Evolutionary conservation across 2,329 filamentous ascomycete species (phyloP).

Genomic region (Calonectria leucothoes): DNA sequence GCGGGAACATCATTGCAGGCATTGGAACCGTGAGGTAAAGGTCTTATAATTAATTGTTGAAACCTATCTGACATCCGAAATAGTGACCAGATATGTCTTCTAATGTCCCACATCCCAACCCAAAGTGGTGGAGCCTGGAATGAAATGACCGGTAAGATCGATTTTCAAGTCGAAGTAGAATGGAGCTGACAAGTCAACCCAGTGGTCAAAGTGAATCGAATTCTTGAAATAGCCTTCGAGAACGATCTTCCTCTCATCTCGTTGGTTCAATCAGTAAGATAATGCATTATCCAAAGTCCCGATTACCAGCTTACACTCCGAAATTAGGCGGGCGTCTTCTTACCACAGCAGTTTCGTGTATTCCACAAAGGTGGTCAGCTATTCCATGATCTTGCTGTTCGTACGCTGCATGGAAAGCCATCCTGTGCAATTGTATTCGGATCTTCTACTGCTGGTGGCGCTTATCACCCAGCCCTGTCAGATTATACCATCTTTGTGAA

Average conservation of each 20-base stretch:
- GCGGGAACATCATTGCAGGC: slow-evolving; percentile 51
- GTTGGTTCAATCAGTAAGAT: slow-evolving; percentile 51
- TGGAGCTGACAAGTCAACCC: slow-evolving; percentile 26
- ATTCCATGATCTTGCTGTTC: slow-evolving; percentile 53
- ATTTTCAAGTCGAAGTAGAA: neutral
- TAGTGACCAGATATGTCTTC: slow-evolving; percentile 49
- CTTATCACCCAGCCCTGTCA: slow-evolving; percentile 39
- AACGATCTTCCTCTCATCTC: slow-evolving; percentile 54
- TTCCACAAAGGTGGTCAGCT: slow-evolving; percentile 52
- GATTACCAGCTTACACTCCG: slow-evolving; percentile 30
- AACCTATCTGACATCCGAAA: slow-evolving; percentile 28
- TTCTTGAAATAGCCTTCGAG: slow-evolving; percentile 46
- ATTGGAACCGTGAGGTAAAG: slow-evolving; percentile 43
- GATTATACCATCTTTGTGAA: slow-evolving; percentile 52
- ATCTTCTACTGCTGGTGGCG: slow-evolving; percentile 48
- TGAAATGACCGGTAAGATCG: slow-evolving; percentile 47
- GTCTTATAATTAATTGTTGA: neutral
- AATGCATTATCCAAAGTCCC: too few species aligned
- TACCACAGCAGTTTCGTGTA: slow-evolving; percentile 57
- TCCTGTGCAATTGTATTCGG: slow-evolving; percentile 58
- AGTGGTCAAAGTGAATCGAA: slow-evolving; percentile 49
- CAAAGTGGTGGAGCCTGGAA: slow-evolving; percentile 57
- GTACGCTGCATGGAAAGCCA: slow-evolving; percentile 49
- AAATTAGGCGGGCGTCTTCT: slow-evolving; percentile 40
- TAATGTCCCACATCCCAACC: slow-evolving; percentile 55